These are phyloP conservation scores for Brettanomyces nanus DNA, from an alignment of 805 yeast genomes.

Conservation along the genomic window DNA sequence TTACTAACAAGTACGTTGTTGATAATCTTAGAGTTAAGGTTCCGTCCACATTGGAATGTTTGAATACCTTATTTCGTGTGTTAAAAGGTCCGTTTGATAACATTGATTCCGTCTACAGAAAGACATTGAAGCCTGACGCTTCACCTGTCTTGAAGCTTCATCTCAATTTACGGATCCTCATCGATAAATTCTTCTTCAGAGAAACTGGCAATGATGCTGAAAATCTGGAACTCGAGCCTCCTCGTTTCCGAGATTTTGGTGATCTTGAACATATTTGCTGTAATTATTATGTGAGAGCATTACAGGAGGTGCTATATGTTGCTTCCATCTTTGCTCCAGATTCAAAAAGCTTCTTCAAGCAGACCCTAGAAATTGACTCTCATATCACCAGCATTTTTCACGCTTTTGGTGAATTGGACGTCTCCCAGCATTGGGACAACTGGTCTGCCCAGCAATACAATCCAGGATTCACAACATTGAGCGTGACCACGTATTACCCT, in stretches of 20 bases:
- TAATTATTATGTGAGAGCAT: conserved; percentile 47
- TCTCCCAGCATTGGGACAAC: conserved; percentile 13
- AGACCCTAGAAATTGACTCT: background rate
- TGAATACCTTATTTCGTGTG: conserved; percentile 53
- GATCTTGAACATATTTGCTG: conserved; percentile 18
- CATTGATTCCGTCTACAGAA: conserved; percentile 35
- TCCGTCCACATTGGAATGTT: conserved; percentile 53
- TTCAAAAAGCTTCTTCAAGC: conserved; percentile 15
- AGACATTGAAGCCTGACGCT: conserved; percentile 46
- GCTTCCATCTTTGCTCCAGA: conserved; percentile 24
- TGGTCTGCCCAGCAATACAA: conserved; percentile 17
- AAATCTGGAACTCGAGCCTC: conserved; percentile 23
- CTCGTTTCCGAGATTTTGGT: conserved; percentile 21
- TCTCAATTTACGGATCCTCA: conserved; percentile 46
- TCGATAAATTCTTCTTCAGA: conserved; percentile 38
- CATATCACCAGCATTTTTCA: conserved; percentile 10
- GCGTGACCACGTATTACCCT: conserved; percentile 39
- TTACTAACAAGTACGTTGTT: conserved; percentile 1
- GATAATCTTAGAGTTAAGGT: conserved; percentile 10
- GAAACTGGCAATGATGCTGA: conserved; percentile 12
- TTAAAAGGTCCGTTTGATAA: conserved; percentile 57
- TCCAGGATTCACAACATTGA: conserved; percentile 32
- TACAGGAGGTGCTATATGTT: conserved; percentile 43
- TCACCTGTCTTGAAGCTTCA: conserved; percentile 34
- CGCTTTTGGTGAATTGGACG: conserved; percentile 19